phyloP scores from a whole-genome alignment of 495 filamentous ascomycete genomes.

The Penicillium lagena region DNA sequence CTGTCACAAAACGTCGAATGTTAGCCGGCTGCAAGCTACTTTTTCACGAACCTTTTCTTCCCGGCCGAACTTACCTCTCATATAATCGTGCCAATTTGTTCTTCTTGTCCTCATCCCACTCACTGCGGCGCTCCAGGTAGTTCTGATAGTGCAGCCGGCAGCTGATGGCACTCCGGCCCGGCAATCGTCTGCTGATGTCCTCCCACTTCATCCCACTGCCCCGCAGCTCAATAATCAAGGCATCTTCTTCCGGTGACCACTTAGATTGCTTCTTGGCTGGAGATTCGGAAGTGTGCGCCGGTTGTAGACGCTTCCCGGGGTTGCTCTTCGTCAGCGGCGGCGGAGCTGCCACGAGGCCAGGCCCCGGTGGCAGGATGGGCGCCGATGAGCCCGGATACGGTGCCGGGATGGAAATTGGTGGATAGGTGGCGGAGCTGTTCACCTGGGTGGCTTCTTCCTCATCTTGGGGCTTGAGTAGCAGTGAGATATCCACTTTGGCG shows the following conservation, averaged over 20 bases:
- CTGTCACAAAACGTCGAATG: slow-evolving; percentile 34
- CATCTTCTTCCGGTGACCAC: slow-evolving; percentile 90
- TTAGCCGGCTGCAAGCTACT: no score
- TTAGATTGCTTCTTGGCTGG: slow-evolving; percentile 94
- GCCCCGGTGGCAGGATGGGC: slow-evolving; percentile 25
- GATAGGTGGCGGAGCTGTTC: slow-evolving; percentile 43
- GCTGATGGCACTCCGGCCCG: slow-evolving; percentile 85
- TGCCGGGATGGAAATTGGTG: slow-evolving; percentile 43
- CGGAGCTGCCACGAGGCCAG: slow-evolving; percentile 19
- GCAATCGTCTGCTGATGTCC: slow-evolving; percentile 85
- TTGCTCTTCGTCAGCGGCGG: slow-evolving; percentile 28
- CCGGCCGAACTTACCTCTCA: slow-evolving; percentile 64
- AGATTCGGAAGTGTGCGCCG: slow-evolving; percentile 51
- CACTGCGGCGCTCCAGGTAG: slow-evolving; percentile 81
- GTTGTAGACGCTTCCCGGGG: slow-evolving; percentile 45
- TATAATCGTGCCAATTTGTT: slow-evolving; percentile 93
- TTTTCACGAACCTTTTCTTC: background rate
- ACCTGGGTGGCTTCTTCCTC: slow-evolving; percentile 63
- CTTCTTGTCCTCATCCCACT: slow-evolving; percentile 97
- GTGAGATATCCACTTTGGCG: slow-evolving; percentile 87
- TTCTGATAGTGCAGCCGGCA: slow-evolving; percentile 97
- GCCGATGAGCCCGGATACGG: slow-evolving; percentile 30
- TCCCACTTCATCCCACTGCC: slow-evolving; percentile 96
- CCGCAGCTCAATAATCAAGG: slow-evolving; percentile 80
- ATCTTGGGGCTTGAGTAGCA: slow-evolving; percentile 71